These are phyloP conservation scores for Blastobotrys robertii DNA, from an alignment of 805 yeast species.

Conservation along the genomic window DNA sequence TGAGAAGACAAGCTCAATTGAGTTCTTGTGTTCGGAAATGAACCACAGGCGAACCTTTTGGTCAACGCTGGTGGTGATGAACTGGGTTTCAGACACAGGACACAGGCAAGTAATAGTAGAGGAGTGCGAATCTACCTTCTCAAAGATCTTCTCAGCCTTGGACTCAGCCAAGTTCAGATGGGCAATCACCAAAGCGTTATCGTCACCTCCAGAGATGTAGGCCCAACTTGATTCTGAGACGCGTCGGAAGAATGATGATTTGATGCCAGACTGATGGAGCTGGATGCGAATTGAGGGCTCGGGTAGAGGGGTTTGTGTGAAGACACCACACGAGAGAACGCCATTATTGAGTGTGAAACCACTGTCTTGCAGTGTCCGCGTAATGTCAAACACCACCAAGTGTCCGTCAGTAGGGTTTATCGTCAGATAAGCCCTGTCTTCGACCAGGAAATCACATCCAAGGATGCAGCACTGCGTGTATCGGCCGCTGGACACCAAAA, in stretches of 20 bases:
- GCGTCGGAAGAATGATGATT: conserved; percentile 34
- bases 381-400: conserved; percentile 50
- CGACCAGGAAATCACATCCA: conserved; percentile 41
- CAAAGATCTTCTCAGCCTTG: conserved; percentile 19
- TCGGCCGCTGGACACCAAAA: conserved; percentile 35
- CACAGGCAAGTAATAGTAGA: conserved; percentile 65
- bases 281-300: conserved; percentile 26
- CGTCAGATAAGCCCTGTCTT: conserved; percentile 31
- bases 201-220: conserved; percentile 85
- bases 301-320: conserved; percentile 1
- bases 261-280: conserved; percentile 81
- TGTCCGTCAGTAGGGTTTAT: conserved; percentile 81
- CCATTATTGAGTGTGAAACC: background rate
- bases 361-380: conserved; percentile 12
- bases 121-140: conserved; percentile 56
- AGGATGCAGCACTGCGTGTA: conserved; percentile 74
- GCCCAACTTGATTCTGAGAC: conserved; percentile 10
- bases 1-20: conserved; percentile 29
- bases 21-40: conserved; percentile 19
- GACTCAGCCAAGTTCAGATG: conserved; percentile 26
- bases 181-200: conserved; percentile 54
- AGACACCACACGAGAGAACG: background rate
- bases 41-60: conserved; percentile 67
- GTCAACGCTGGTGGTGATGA: conserved; percentile 69
- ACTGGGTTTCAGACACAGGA: conserved; percentile 13